These are phyloP conservation scores for Russula sp. DNA, from an alignment of 768 basidiomycete species.

Conservation along the genomic window DNA sequence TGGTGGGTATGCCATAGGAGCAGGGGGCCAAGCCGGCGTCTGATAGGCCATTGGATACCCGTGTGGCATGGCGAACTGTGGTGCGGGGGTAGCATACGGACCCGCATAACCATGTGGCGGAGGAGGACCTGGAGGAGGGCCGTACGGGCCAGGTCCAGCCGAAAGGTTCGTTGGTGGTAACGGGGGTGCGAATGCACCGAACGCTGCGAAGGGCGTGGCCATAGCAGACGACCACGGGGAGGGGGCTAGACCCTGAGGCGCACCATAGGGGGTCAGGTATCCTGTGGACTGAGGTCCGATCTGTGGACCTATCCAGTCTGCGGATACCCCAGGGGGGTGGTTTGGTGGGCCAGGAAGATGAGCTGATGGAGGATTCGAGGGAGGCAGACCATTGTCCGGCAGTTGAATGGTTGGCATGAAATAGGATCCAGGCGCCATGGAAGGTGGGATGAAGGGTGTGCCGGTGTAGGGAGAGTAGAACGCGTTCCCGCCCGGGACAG, in stretches of 20 bases:
- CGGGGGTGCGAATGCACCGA: conserved; percentile 28
- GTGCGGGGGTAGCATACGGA: conserved; percentile 14
- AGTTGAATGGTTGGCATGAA: conserved; percentile 28
- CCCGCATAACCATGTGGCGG: conserved; percentile 3
- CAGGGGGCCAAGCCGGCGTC: background rate
- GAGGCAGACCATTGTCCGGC: conserved; percentile 12
- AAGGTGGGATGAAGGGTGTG: conserved; percentile 19
- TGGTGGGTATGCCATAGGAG: conserved; percentile 7
- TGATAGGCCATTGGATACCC: conserved; percentile 15
- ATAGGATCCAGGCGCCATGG: conserved; percentile 27
- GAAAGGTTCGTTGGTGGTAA: conserved; percentile 26
- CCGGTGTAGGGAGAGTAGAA: conserved; percentile 19
- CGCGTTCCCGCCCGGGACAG: conserved; percentile 10
- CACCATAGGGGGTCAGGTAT: conserved; percentile 9
- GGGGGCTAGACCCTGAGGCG: background rate
- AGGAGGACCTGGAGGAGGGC: background rate
- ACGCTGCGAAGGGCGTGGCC: conserved; percentile 24
- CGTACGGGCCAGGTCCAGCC: background rate
- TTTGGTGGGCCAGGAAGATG: conserved; percentile 17
- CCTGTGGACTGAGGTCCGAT: conserved; percentile 18
- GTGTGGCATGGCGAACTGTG: conserved; percentile 14
- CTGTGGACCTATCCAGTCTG: conserved; percentile 28
- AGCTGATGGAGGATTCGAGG: background rate
- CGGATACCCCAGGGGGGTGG: conserved; percentile 24
- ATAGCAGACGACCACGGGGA: conserved; percentile 8